A percentile compares a stretch with the other conserved stretches of the same genome.
Conservation (phyloP, 2,329 filamentous ascomycete species). For the Aspergillus novofumigatus region DNA sequence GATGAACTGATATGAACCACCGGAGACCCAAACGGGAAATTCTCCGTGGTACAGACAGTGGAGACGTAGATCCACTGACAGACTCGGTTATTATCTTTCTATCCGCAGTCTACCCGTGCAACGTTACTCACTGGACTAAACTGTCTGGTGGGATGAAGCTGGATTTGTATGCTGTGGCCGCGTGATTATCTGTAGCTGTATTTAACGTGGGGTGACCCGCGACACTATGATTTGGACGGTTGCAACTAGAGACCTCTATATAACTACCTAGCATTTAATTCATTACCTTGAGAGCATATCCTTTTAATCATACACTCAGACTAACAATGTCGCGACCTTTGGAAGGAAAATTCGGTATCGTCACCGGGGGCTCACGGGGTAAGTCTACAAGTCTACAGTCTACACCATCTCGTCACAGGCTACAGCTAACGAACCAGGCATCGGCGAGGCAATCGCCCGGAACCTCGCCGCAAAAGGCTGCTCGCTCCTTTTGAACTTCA, state of each 20-base stretch:
- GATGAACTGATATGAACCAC: neutral
- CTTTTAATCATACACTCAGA: neutral
- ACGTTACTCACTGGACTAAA: neutral
- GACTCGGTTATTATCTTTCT: neutral
- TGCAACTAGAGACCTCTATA: neutral
- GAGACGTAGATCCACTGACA: slow-evolving; percentile 10
- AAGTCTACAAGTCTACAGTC: slow-evolving; percentile 16
- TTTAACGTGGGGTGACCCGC: neutral
- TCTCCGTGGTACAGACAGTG: slow-evolving; percentile 14
- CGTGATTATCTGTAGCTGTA: neutral
- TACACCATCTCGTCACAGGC: neutral
- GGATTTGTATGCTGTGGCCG: neutral
- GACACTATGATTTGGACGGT: neutral
- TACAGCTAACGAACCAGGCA: slow-evolving; percentile 51
- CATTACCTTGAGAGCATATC: neutral
- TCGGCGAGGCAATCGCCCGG: slow-evolving; percentile 64
- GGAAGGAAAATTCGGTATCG: slow-evolving; percentile 73
- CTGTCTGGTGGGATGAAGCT: neutral
- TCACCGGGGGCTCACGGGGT: slow-evolving; percentile 79
- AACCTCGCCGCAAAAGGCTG: slow-evolving; percentile 71
- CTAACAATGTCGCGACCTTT: slow-evolving; percentile 36
- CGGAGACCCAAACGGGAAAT: slow-evolving; percentile 21
- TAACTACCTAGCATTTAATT: neutral
- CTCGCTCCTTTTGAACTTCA: slow-evolving; percentile 68
- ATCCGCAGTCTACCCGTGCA: neutral